A percentile compares a stretch with the other conserved stretches of the same genome.
Conservation (phyloP, 345 rosid species). For the Arabidopsis arenosa region DNA sequence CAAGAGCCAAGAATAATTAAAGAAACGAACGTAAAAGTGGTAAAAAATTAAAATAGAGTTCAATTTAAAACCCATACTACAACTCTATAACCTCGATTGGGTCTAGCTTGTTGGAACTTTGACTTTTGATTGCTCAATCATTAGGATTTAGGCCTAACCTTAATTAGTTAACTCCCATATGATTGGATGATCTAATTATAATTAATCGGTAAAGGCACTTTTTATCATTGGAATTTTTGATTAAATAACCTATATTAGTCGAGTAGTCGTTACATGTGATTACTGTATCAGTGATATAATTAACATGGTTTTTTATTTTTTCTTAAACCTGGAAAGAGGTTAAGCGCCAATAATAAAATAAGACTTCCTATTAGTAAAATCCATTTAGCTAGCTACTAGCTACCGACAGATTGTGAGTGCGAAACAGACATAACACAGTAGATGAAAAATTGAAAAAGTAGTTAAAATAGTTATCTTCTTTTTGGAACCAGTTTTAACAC, state of each 20-base stretch:
- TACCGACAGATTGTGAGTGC: conserved; percentile 26
- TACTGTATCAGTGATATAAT: not conserved
- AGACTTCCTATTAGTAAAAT: not conserved
- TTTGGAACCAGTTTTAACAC: not conserved
- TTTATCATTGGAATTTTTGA: not conserved
- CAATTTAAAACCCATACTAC: not conserved
- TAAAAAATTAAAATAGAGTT: not conserved
- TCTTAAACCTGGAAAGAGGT: not conserved
- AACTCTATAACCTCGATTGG: not conserved
- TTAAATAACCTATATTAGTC: not conserved
- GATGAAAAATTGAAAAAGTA: not conserved
- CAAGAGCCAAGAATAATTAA: not conserved
- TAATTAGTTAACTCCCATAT: not conserved
- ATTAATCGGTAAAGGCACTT: not conserved
- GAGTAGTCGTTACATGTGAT: too few species aligned
- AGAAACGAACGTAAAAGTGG: not conserved
- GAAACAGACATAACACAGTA: not conserved
- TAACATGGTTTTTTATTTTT: too few species aligned
- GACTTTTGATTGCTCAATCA: conserved; percentile 16
- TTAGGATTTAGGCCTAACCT: not conserved
- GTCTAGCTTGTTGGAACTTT: conserved; percentile 15
- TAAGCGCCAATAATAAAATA: not conserved
- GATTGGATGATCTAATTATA: not conserved
- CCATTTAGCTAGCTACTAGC: not conserved
- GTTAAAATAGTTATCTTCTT: not conserved